Conservation (phyloP, 495 filamentous ascomycete species). For the Penicillium argentinense region DNA sequence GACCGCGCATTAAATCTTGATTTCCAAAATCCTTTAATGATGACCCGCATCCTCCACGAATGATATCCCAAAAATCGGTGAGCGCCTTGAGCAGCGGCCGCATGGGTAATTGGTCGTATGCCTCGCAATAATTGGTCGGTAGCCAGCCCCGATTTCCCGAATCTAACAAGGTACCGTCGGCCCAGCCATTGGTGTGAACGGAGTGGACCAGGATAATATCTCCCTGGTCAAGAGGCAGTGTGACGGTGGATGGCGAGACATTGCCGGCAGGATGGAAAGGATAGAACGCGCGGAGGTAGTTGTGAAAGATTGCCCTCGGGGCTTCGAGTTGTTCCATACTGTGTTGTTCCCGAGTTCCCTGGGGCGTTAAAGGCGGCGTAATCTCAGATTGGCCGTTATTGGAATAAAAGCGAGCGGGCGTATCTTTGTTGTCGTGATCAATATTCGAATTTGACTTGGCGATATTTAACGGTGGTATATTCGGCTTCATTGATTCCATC, state of each 20-base stretch:
- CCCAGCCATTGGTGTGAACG: slow-evolving; percentile 98
- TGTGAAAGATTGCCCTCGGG: slow-evolving; percentile 74
- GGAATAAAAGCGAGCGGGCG: slow-evolving; percentile 29
- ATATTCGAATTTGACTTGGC: slow-evolving; percentile 59
- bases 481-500: slow-evolving; percentile 43
- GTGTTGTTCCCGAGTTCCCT: slow-evolving; percentile 55
- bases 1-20: slow-evolving; percentile 86
- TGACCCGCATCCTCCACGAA: slow-evolving; percentile 65
- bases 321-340: slow-evolving; percentile 43
- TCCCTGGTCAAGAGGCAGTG: slow-evolving; percentile 81
- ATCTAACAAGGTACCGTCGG: slow-evolving; percentile 90
- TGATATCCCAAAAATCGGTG: slow-evolving; percentile 89
- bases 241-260: slow-evolving; percentile 75
- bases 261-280: slow-evolving; percentile 80
- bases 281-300: slow-evolving; percentile 94
- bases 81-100: slow-evolving; percentile 80
- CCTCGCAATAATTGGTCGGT: slow-evolving; percentile 97
- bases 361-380: slow-evolving; percentile 74
- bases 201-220: slow-evolving; percentile 95
- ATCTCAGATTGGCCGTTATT: slow-evolving; percentile 47
- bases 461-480: slow-evolving; percentile 75
- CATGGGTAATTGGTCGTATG: slow-evolving; percentile 86
- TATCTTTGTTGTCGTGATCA: slow-evolving; percentile 32
- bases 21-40: slow-evolving; percentile 74
- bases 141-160: slow-evolving; percentile 93